Percentiles rank a stretch among this genome's conserved stretches.
Conservation (phyloP, 225 moss, liverwort and hornwort genomes). For the Physcomitrellopsis africana region DNA sequence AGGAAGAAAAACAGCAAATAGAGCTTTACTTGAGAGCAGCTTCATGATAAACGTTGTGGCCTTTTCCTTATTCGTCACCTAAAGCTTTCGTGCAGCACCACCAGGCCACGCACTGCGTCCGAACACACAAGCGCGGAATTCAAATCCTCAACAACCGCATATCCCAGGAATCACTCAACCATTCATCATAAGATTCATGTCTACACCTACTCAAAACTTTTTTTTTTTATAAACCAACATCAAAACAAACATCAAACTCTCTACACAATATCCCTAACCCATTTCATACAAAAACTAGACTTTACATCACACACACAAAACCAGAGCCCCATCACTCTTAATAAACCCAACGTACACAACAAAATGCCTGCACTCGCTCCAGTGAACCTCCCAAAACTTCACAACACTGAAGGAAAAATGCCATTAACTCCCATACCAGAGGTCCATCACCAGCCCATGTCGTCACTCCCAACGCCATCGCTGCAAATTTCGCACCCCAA, state of each 20-base stretch:
- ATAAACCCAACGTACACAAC: not conserved
- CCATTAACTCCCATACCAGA: constrained; percentile 33
- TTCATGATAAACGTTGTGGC: constrained; percentile 91
- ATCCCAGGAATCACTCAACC: not conserved
- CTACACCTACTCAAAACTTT: not conserved
- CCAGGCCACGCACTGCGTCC: constrained; percentile 78
- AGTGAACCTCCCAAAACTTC: not conserved
- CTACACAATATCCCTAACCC: not conserved
- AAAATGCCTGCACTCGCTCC: not conserved
- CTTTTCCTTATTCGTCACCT: constrained; percentile 75
- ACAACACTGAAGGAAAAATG: not conserved
- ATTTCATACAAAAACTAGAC: not conserved
- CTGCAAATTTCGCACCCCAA: not conserved
- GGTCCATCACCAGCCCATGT: not conserved
- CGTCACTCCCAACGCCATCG: too few relatives aligned
- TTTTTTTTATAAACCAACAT: too few relatives aligned
- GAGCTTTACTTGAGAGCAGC: constrained; percentile 73
- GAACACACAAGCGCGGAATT: not conserved
- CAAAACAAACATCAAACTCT: not conserved
- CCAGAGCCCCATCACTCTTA: not conserved
- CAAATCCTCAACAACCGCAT: constrained; percentile 9
- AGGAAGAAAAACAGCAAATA: not conserved
- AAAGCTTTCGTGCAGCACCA: constrained; percentile 77
- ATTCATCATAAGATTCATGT: not conserved
- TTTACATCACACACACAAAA: not conserved